phyloP scores from a whole-genome alignment of 345 rosid species.

The Murraya koenigii region DNA sequence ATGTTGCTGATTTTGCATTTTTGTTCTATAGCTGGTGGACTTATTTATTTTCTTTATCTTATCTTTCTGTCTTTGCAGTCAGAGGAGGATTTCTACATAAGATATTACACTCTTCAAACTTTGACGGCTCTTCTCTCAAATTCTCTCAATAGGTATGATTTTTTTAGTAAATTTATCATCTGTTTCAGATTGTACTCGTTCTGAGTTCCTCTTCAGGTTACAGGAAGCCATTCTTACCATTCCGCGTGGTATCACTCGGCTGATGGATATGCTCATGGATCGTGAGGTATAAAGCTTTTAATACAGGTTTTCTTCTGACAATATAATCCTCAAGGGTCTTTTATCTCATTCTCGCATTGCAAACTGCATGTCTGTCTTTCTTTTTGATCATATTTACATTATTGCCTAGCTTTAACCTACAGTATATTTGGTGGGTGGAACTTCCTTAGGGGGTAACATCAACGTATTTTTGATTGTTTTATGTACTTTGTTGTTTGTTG shows the following conservation, averaged over 20 bases:
- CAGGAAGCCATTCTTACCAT: conserved; percentile 97
- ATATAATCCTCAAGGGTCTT: neutral
- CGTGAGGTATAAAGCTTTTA: conserved; percentile 69
- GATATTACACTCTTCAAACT: conserved; percentile 93
- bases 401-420: neutral
- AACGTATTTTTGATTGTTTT: neutral
- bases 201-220: conserved; percentile 72
- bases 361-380: neutral
- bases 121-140: conserved; percentile 92
- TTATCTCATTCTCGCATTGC: neutral
- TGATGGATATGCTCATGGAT: conserved; percentile 99
- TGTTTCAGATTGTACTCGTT: conserved; percentile 11
- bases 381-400: neutral
- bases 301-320: conserved; percentile 2
- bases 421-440: neutral
- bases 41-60: conserved; percentile 1
- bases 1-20: neutral
- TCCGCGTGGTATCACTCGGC: conserved; percentile 96
- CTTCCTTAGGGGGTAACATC: neutral
- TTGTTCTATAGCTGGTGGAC: neutral
- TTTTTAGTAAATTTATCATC: conserved; percentile 7
- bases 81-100: conserved; percentile 94
- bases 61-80: conserved; percentile 48
- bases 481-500: neutral
- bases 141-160: conserved; percentile 78